Evolutionary conservation across 2,329 filamentous ascomycete species (phyloP), one percentile per base, ranked within the genome.

Genomic region (Amauroascus verrucosus): DNA sequence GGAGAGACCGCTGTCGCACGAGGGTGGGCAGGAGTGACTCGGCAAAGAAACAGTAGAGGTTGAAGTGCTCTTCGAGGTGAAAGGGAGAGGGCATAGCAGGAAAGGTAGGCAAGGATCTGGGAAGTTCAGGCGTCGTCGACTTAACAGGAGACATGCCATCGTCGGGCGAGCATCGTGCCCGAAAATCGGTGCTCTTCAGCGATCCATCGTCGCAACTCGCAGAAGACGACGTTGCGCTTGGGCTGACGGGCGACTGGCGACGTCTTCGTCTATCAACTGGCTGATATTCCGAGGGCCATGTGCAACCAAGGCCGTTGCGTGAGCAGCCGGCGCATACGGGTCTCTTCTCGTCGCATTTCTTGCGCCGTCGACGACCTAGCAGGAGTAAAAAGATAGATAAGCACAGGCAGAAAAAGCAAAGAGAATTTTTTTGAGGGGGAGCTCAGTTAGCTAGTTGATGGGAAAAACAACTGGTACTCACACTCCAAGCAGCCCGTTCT

Each of bases 261-360:
- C 41, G 41, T n/a, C 41, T 14, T 30, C 41, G 41, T 16, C 41
- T 26, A 13, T 45, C 41, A 30, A 45, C 22, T 6, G 41, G 41
- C 13, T 45, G 41, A 9, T n/a, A 30, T 18, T 28, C 41, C 2
- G 41, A 45, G 2, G 41, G 41, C 41, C 41, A 45, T 45, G 41
- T 45, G 41, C 41, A 45, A 13, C 41, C 14, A 3, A 45, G 11
- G 41, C 41, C 41, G 41, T 45, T 50, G 38, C 53, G 53, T 32
- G 48, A 40, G 40, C 53, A 54, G 26, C 46, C 46, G 14, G 53
- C 37, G 26, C 53, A 54, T 16, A 45, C 44, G 3, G 53, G 53
- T 8, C 47, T 48, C 18, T 51, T 54, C 32, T 54, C 53, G 24
- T 54, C 53, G 40, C 53, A 54, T 45, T 54, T 54, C 40, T 54